Evolutionary conservation across 2,329 filamentous ascomycete genomes (phyloP).

Genomic region (Diaporthe citrichinensis): DNA sequence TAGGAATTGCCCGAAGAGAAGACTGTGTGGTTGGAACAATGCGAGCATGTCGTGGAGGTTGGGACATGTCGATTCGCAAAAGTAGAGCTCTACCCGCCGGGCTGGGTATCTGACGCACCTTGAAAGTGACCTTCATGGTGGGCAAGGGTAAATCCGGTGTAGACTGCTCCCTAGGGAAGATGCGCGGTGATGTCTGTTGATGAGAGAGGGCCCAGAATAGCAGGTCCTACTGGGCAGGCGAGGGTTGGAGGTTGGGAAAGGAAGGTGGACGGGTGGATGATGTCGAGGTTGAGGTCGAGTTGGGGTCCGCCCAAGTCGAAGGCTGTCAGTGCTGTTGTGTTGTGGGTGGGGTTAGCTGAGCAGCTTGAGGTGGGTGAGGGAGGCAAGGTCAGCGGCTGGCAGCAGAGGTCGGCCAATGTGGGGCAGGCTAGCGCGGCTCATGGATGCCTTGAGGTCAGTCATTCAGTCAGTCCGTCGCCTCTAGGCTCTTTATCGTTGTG

Average conservation of each 20-base stretch:
- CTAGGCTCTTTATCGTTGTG: background rate
- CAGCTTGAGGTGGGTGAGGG: background rate
- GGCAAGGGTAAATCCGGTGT: conserved; percentile 55
- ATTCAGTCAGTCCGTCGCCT: background rate
- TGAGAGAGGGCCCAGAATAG: conserved; percentile 2
- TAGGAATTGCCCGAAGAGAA: conserved; percentile 41
- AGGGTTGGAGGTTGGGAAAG: conserved; percentile 37
- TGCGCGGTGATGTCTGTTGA: conserved; percentile 17
- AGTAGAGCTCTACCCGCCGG: conserved; percentile 14
- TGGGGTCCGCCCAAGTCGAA: conserved; percentile 19
- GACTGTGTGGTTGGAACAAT: conserved; percentile 13
- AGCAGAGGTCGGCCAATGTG: conserved; percentile 26
- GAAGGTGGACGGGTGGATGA: conserved; percentile 21
- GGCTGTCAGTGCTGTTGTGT: conserved; percentile 19
- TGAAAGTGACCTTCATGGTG: conserved; percentile 79
- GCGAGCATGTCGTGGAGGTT: background rate
- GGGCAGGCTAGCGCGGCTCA: conserved; percentile 36
- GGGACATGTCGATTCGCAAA: background rate
- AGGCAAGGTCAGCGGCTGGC: conserved; percentile 31
- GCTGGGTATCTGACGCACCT: conserved; percentile 60
- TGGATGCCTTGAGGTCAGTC: conserved; percentile 33
- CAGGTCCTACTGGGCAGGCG: conserved; percentile 18
- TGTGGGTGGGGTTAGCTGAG: conserved; percentile 27
- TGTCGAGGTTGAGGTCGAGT: conserved; percentile 37
- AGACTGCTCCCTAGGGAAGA: conserved; percentile 42